Conservation (phyloP, 805 yeast genomes). For the Candida oleophila region DNA sequence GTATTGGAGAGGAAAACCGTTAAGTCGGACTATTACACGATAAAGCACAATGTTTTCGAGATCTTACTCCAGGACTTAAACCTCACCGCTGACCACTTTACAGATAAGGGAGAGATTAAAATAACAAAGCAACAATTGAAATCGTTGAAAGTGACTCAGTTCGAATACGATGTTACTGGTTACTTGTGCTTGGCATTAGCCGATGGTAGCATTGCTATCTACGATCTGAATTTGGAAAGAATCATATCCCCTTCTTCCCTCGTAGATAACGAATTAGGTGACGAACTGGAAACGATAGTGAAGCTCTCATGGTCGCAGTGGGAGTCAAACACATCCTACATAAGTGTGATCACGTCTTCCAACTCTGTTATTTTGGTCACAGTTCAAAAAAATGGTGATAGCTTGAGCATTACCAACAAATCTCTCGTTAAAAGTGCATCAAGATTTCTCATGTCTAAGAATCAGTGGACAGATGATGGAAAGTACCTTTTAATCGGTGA, state of each 20-base stretch:
- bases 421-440: neutral
- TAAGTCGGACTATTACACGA: slow-evolving; percentile 21
- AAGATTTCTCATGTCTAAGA: neutral
- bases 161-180: slow-evolving; percentile 17
- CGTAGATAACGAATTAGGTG: neutral
- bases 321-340: neutral
- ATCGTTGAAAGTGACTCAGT: slow-evolving; percentile 25
- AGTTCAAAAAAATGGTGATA: neutral
- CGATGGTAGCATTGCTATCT: neutral
- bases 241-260: neutral
- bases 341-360: neutral
- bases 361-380: neutral
- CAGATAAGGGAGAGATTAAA: slow-evolving; percentile 18
- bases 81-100: slow-evolving; percentile 14
- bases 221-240: neutral
- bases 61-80: slow-evolving; percentile 20
- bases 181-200: neutral
- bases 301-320: neutral
- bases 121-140: slow-evolving; percentile 19
- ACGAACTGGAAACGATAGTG: neutral
- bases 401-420: neutral
- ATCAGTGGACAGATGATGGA: neutral
- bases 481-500: neutral
- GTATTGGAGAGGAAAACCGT: slow-evolving; percentile 27
- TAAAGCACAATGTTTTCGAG: slow-evolving; percentile 26